Percentiles rank a stretch among this genome's conserved stretches.
These are phyloP conservation scores for Solanum medicagineum DNA, from an alignment of 257 asterid genomes.

Conservation along the genomic window DNA sequence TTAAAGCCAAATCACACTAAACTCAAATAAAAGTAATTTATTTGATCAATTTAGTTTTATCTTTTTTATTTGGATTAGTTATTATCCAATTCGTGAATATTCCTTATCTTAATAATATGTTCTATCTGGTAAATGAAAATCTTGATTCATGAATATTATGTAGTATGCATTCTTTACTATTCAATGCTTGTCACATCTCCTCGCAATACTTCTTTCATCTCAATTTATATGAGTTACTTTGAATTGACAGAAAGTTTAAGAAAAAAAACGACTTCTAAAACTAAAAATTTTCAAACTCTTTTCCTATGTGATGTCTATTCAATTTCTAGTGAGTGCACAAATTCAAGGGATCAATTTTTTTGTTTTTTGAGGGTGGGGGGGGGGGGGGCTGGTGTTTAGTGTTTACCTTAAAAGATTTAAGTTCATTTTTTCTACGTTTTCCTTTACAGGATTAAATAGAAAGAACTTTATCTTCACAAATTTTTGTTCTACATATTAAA, in stretches of 20 bases:
- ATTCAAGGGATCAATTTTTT: too few relatives aligned
- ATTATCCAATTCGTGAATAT: too few relatives aligned
- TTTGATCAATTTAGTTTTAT: too few relatives aligned
- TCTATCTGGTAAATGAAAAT: too few relatives aligned
- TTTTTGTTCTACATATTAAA: not conserved
- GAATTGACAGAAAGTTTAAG: too few relatives aligned
- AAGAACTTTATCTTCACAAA: not conserved
- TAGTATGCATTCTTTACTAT: not conserved
- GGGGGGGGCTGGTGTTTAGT: not conserved
- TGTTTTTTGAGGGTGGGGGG: not conserved
- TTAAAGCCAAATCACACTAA: too few relatives aligned
- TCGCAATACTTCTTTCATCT: too few relatives aligned
- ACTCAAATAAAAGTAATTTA: too few relatives aligned
- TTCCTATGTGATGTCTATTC: not conserved
- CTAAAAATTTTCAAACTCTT: not conserved
- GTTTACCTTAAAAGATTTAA: not conserved
- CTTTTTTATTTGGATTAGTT: too few relatives aligned
- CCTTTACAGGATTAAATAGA: not conserved
- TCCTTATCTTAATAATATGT: too few relatives aligned
- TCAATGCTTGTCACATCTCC: not conserved
- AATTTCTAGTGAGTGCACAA: not conserved
- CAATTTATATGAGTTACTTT: too few relatives aligned
- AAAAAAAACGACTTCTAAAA: too few relatives aligned
- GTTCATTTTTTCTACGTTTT: not conserved
- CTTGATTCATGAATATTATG: not conserved